Conservation (phyloP, 169 alveolate species). For the Haemoproteus tartakovskyi region DNA sequence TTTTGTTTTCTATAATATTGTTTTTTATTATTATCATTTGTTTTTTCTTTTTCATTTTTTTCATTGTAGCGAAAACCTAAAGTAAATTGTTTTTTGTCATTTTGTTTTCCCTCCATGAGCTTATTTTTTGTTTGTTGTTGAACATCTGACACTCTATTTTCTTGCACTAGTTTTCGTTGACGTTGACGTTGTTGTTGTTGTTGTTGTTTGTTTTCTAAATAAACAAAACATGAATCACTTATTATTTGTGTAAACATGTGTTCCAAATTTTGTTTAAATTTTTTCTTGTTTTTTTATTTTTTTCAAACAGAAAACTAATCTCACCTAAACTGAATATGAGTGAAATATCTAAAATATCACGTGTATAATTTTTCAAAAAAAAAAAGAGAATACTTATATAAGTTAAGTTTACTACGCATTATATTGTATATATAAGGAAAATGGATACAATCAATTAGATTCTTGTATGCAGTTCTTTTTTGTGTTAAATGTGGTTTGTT, state of each 20-base stretch:
- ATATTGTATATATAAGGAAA: conserved; percentile 19
- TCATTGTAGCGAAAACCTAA: too few relatives aligned
- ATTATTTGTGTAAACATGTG: neutral
- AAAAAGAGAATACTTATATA: conserved; percentile 16
- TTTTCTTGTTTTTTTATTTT: conserved; percentile 4
- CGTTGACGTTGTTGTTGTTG: too few relatives aligned
- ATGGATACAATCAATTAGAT: conserved; percentile 8
- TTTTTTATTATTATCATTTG: too few relatives aligned
- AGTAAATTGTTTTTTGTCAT: too few relatives aligned
- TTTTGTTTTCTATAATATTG: too few relatives aligned
- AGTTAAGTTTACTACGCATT: conserved; percentile 12
- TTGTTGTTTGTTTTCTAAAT: neutral
- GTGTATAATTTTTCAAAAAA: conserved; percentile 1
- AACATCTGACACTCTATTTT: too few relatives aligned
- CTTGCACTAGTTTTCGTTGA: too few relatives aligned
- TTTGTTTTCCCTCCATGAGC: too few relatives aligned
- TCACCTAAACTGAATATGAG: conserved; percentile 53
- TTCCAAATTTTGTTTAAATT: conserved; percentile 8
- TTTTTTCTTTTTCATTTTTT: too few relatives aligned
- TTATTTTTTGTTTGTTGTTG: too few relatives aligned
- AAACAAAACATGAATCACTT: neutral
- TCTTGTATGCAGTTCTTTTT: neutral
- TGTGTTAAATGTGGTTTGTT: neutral
- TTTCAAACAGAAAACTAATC: conserved; percentile 8
- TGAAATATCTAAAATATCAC: conserved; percentile 8